Percentiles rank a stretch among this genome's conserved stretches.
phyloP scores from a whole-genome alignment of 2,329 filamentous ascomycete genomes.

The Ceratocystis variospora region DNA sequence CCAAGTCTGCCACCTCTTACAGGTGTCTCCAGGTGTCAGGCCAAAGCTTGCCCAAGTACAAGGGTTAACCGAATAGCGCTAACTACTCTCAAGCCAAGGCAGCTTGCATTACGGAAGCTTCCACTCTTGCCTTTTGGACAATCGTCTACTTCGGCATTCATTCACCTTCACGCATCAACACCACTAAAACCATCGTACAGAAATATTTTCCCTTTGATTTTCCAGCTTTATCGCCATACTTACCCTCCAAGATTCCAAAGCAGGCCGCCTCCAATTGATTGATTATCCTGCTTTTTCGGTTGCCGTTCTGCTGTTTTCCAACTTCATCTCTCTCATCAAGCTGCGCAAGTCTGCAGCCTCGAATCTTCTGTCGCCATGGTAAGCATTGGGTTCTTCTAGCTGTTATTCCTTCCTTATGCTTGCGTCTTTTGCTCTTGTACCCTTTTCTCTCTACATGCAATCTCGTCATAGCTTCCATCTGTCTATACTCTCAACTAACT shows the following conservation, averaged over 20 bases:
- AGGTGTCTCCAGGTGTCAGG: background rate
- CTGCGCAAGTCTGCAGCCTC: constrained; percentile 8
- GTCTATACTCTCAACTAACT: no score
- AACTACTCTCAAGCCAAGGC: constrained; percentile 9
- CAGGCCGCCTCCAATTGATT: background rate
- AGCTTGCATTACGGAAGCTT: constrained; percentile 18
- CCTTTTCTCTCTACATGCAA: background rate
- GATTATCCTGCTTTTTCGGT: background rate
- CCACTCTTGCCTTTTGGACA: background rate
- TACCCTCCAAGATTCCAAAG: background rate
- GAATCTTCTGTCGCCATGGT: constrained; percentile 12
- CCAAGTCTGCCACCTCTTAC: background rate
- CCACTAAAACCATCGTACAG: background rate
- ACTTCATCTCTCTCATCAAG: background rate
- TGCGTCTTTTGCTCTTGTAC: background rate
- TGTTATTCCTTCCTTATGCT: no score
- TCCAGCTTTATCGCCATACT: background rate
- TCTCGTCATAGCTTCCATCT: background rate
- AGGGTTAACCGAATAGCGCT: background rate
- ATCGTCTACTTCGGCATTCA: background rate
- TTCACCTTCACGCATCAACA: background rate
- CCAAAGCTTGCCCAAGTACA: background rate
- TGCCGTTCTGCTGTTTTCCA: background rate
- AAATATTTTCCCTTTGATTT: background rate
- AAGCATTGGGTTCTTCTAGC: background rate